These are phyloP conservation scores for Arthrobotrys conoides DNA, from an alignment of 2,329 filamentous ascomycete genomes.

Conservation along the genomic window DNA sequence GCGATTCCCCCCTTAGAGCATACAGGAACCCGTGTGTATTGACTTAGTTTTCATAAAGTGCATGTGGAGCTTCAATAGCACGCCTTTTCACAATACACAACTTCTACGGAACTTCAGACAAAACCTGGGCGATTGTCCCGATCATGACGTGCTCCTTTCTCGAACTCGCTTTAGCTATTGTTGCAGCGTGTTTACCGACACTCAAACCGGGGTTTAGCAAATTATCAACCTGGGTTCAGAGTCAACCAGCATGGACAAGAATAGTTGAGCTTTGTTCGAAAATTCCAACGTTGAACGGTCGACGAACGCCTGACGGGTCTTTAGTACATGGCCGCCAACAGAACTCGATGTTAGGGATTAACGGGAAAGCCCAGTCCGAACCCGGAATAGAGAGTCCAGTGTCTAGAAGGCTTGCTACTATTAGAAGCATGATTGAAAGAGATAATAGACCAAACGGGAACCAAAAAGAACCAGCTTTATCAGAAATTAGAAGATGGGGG, in stretches of 20 bases:
- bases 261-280: conserved; percentile 9
- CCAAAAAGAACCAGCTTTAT: background rate
- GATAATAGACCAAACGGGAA: conserved; percentile 2
- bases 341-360: background rate
- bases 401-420: conserved; percentile 15
- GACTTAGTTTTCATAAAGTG: conserved; percentile 4
- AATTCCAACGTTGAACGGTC: conserved; percentile 27
- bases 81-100: conserved; percentile 39
- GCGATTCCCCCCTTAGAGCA: too few species aligned
- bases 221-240: conserved; percentile 26
- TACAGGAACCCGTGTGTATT: background rate
- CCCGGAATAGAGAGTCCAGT: conserved; percentile 13
- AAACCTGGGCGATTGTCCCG: conserved; percentile 55
- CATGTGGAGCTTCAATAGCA: conserved; percentile 49
- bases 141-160: conserved; percentile 52
- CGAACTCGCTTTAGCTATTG: conserved; percentile 32
- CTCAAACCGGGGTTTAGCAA: conserved; percentile 46
- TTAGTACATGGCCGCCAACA: conserved; percentile 1
- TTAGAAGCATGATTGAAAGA: conserved; percentile 31
- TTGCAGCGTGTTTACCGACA: conserved; percentile 45
- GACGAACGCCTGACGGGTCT: background rate
- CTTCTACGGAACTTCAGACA: conserved; percentile 39
- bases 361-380: conserved; percentile 28
- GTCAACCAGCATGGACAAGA: conserved; percentile 14
- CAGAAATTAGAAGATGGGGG: conserved; percentile 52